Evolutionary conservation across 495 filamentous ascomycete species (phyloP).

Genomic region (Aspergillus hancockii): DNA sequence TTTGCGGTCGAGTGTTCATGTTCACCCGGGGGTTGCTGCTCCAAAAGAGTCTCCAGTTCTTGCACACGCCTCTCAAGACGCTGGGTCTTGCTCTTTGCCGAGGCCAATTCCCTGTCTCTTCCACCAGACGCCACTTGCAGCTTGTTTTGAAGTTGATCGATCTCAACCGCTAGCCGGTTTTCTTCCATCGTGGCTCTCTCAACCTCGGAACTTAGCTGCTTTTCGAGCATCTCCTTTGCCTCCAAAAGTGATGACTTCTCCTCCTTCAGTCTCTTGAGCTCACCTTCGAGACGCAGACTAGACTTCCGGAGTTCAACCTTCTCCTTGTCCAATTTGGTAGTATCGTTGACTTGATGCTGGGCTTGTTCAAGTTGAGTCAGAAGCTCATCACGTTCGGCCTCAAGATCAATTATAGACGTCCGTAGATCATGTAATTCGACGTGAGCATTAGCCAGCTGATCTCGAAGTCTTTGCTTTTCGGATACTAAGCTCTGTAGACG

Average conservation of each 20-base stretch:
- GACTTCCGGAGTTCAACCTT: conserved; percentile 61
- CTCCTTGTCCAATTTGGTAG: conserved; percentile 61
- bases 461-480: conserved; percentile 64
- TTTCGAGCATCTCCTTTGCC: conserved; percentile 53
- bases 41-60: conserved; percentile 59
- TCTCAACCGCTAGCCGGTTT: conserved; percentile 56
- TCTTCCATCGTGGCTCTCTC: conserved; percentile 59
- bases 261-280: conserved; percentile 58
- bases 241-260: conserved; percentile 54
- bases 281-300: conserved; percentile 59
- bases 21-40: conserved; percentile 36
- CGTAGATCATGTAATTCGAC: conserved; percentile 61
- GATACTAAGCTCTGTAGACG: conserved; percentile 50
- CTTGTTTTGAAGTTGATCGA: conserved; percentile 56
- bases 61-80: conserved; percentile 59
- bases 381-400: conserved; percentile 66
- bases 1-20: conserved; percentile 44
- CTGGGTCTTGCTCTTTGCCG: conserved; percentile 55
- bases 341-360: conserved; percentile 52
- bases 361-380: conserved; percentile 54
- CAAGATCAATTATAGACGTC: conserved; percentile 50
- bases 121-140: conserved; percentile 41
- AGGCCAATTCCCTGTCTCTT: conserved; percentile 51
- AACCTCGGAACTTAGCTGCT: conserved; percentile 55
- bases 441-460: conserved; percentile 60